Evolutionary conservation across 441 rosid species (phyloP), one percentile per base, ranked within the genome.

Genomic region (Hura crepitans): DNA sequence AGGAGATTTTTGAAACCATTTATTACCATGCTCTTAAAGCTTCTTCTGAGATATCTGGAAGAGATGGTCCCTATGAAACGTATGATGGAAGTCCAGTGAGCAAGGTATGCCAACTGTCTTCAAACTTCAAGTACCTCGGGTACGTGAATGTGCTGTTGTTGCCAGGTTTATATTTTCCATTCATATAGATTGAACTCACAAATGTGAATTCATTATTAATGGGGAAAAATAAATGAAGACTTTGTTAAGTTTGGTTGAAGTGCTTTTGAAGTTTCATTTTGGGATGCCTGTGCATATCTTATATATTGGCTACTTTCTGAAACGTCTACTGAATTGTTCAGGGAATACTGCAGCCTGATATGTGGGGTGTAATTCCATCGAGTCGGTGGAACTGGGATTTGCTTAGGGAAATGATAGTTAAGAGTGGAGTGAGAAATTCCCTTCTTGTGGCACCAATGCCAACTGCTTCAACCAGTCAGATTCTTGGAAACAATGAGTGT

Each of bases 391-490:
- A 87, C 69, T 93, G 98, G 97, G 78, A 69, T 59, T 80, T 68
- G 45, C 87, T 93, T 2, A 84, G 92, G 59, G 85, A 69, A 30
- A 82, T 75, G 85, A 83, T 93, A 56, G 74, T 85, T 7, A 81
- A 76, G 75, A 82, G 86, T 72, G 97, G 98, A 68, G 88, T 90
- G 56, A 87, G 92, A 72, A 92, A 90, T 66, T 92, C 98, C 13
- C 96, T 92, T 67, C 86, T 92, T 42, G 79, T 90, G 31, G 93
- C 98, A 51, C 97, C 98, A 51, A 90, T 92, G 98, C 97, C 98
- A 0, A 92, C 96, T 75, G 98, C 98, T 73, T 92, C 98, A 51
- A 90, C 98, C 37, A 92, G 98, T 76, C 98, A 92, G 82, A 92
- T 92, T 81, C 96, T 90, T 61, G 96, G 98, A 69, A 92, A 92